Evolutionary conservation across 2,329 filamentous ascomycete genomes (phyloP), one percentile per base, ranked within the genome.

Genomic region (Fusarium veterinarium): DNA sequence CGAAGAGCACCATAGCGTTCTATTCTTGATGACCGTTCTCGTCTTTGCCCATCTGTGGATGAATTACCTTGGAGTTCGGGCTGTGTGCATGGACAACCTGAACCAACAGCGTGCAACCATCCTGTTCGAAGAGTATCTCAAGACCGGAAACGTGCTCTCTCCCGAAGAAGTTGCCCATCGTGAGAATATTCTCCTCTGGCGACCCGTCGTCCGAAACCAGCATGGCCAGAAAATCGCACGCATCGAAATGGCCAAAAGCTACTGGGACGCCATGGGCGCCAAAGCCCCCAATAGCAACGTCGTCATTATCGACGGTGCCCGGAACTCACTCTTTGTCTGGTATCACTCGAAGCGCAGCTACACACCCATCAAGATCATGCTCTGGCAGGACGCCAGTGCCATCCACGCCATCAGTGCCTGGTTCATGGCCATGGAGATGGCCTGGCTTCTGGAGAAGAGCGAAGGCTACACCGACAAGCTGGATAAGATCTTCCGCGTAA

Each of bases 51-150:
- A 98, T 81, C 87, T 98, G 11, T 89, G 87, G 78, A 95, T 93
- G 76, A 98, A 98, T 81, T 95, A 97, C 81, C 87, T 90, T 38
- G 96, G 95, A 45, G 95, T 99, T 9, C 88, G 92, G 69, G 88
- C 92, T 53, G 95, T 99, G 20, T 91, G 90, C 79, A 94, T 98
- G 91, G 89, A 89, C 42, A 93, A 90, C 11, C 86, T 98, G 40
- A 98, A 97, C 82, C 88, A 94, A 28, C 95, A 98, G 81, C 89
- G 96, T 40, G 93, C 95, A 4, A 93, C 92, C 52, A 90, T 98
- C 25, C 85, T 97, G 3, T 91, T 95, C 75, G 87, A 89, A 44
- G 84, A 86, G 69, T 88, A 88, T 59, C 79, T 92, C 74, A 68
- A 71, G 20, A 85, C 80, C 58, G 84, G 84, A 30, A 81, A 78